Evolutionary conservation across 2,329 filamentous ascomycete genomes (phyloP), one percentile per base, ranked within the genome.

Genomic region (Fusarium sterilihyphosum): DNA sequence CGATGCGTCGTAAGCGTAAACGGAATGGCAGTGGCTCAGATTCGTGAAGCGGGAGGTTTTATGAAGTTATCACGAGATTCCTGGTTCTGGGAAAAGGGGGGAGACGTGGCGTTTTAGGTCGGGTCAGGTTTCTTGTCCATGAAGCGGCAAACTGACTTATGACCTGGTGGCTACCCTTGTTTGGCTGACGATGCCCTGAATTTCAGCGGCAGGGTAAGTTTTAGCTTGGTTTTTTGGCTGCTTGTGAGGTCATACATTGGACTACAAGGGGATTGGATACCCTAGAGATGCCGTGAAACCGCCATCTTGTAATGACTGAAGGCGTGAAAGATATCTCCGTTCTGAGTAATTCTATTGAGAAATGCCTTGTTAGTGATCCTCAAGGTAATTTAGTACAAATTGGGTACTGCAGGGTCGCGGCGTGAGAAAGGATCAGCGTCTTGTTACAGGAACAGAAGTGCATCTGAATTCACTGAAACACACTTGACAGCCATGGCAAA

Each of bases 241-340:
- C 50, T 16, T 50, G 74, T 76, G 74, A 77, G 72, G 74, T 76
- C 73, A 76, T 76, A 43, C 44, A 40, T 33, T 29, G 13, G 35
- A 16, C 26, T 61, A 54, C 43, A n/a, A 64, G 65, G 66, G 65
- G 66, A 59, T 60, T 5, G 31, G 37, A 35, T 75, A 73, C 66
- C 70, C 62, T 73, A 43, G 56, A 75, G 22, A 31, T 53, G 41
- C 16, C 7, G 35, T 47, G 38, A 57, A 49, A 44, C 58, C 38
- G 18, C 31, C 17, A 40, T 46, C 33, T 38, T 33, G 20, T 65
- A 29, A 26, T 20, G 18, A 22, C 35, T 31, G 24, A 22, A 44
- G 37, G 22, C 4, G n/a, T 38, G 22, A 35, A 40, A 29, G 9
- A 40, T 18, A 29, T 62, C 26, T 9, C n/a, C 18, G 46, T 18